Evolutionary conservation across 495 filamentous ascomycete genomes (phyloP).

Genomic region (Podospora sp.): DNA sequence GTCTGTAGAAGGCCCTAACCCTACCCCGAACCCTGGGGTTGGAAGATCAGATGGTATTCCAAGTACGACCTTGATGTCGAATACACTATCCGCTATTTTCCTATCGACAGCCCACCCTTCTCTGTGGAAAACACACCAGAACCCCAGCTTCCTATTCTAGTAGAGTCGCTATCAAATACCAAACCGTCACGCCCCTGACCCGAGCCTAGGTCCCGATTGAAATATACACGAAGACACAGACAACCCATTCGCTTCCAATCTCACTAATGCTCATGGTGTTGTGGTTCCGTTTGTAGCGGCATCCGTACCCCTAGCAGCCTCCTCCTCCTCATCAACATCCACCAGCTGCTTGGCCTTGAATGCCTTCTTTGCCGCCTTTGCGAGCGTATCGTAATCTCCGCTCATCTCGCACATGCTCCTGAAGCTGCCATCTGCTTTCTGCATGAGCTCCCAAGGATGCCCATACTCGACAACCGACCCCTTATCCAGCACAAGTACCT

Average conservation of each 20-base stretch:
- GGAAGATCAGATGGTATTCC: too few species aligned
- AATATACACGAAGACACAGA: not conserved
- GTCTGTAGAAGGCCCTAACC: not conserved
- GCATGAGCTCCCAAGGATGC: slow-evolving; percentile 78
- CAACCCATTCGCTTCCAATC: not conserved
- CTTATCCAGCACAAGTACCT: slow-evolving; percentile 94
- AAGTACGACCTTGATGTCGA: too few species aligned
- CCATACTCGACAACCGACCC: slow-evolving; percentile 86
- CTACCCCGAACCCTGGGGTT: too few species aligned
- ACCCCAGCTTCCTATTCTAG: not conserved
- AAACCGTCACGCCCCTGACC: not conserved
- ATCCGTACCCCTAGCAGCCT: slow-evolving; percentile 2
- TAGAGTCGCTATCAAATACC: not conserved
- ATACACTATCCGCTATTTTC: too few species aligned
- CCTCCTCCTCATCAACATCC: slow-evolving; percentile 38
- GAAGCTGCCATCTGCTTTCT: slow-evolving; percentile 70
- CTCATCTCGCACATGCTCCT: slow-evolving; percentile 93
- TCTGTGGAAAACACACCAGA: not conserved
- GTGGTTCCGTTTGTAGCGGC: not conserved
- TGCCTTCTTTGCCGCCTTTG: slow-evolving; percentile 73
- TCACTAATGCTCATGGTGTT: not conserved
- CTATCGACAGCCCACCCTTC: not conserved
- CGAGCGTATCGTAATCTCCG: slow-evolving; percentile 75
- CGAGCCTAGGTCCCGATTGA: not conserved
- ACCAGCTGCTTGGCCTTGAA: slow-evolving; percentile 48